These are phyloP conservation scores for Auricularia sp. DNA, from an alignment of 768 basidiomycete genomes.

Conservation along the genomic window DNA sequence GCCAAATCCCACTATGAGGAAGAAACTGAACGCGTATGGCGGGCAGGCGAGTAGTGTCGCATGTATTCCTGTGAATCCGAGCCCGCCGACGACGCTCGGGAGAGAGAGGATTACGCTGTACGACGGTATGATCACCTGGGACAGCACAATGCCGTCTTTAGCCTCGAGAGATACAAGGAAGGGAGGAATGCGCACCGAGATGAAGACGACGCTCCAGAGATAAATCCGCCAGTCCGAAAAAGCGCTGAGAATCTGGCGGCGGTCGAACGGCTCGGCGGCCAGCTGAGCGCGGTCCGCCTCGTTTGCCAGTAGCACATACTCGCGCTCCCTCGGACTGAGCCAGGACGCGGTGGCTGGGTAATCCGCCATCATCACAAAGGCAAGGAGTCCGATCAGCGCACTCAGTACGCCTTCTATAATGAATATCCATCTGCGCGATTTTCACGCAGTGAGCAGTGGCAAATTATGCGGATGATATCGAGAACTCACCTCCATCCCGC, in stretches of 20 bases:
- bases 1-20: slow-evolving; percentile 8
- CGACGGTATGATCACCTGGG: slow-evolving; percentile 9
- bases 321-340: slow-evolving; percentile 35
- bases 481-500: slow-evolving; percentile 6
- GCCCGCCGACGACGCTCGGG: slow-evolving; percentile 53
- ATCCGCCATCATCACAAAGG: slow-evolving; percentile 32
- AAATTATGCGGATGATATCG: too few relatives aligned
- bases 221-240: slow-evolving; percentile 30
- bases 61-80: slow-evolving; percentile 9
- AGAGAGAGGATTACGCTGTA: slow-evolving; percentile 8
- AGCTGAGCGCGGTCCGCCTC: slow-evolving; percentile 14
- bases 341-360: slow-evolving; percentile 39
- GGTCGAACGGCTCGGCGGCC: slow-evolving; percentile 11
- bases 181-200: slow-evolving; percentile 35
- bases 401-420: slow-evolving; percentile 9
- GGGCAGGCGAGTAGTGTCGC: slow-evolving; percentile 12
- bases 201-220: slow-evolving; percentile 32
- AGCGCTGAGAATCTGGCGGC: slow-evolving; percentile 17
- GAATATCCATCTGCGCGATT: slow-evolving; percentile 17
- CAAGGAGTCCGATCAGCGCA: slow-evolving; percentile 23
- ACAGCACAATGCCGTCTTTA: background rate
- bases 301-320: slow-evolving; percentile 7
- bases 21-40: slow-evolving; percentile 10
- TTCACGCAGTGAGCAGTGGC: background rate
- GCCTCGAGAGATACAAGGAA: slow-evolving; percentile 16